Base-by-base conservation (phyloP, 2,329 filamentous ascomycete genomes). In the Claviceps quebecensis region DNA sequence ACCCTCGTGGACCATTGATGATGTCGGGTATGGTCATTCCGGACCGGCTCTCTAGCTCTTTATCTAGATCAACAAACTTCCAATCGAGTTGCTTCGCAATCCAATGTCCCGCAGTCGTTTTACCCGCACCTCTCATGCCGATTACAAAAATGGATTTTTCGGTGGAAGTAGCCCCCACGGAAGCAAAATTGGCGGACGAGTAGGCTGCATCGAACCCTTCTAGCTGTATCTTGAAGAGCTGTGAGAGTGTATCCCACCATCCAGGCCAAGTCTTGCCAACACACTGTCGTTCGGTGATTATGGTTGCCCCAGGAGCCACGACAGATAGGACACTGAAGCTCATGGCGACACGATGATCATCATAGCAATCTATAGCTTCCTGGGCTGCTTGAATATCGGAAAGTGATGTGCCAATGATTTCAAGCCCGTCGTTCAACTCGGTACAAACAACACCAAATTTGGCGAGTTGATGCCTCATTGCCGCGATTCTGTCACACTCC, bases 231-330 rank as follows among this genome's bases (percentile, higher is more conserved):
- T 81, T 75, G 72, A 96, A 98, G 14, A 80, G 78, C 58, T 86
- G 81, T 22, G 83, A 83, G 52, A 97, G 70, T 17, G 83, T 81
- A 66, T 98, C 93, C 93, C 93, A 98, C 88, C 93, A 98, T 9
- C 91, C 93, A 0, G 93, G 93, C 93, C 93, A 98, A 2, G 93
- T 98, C 74, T 98, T 98, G 41, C 86, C 90, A 2, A 88, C 87
- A 64, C 93, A 98, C 61, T 95, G 89, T 54, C 89, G 85, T 65
- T 98, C 93, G 2, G 87, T 77, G 49, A 98, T 81, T 16, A 95
- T 69, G 0, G 88, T 84, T 0, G 87, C 77, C 7, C 78, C 68
- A 1, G 86, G 83, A 0, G 85, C 77, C 34, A 84, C 78, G 17
- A 87, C 71, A 13, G 88, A 81, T 16, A 98, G 73, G 6, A 98